Conservation (phyloP, 331 rosid species). For the Erythrophleum ivorense region DNA sequence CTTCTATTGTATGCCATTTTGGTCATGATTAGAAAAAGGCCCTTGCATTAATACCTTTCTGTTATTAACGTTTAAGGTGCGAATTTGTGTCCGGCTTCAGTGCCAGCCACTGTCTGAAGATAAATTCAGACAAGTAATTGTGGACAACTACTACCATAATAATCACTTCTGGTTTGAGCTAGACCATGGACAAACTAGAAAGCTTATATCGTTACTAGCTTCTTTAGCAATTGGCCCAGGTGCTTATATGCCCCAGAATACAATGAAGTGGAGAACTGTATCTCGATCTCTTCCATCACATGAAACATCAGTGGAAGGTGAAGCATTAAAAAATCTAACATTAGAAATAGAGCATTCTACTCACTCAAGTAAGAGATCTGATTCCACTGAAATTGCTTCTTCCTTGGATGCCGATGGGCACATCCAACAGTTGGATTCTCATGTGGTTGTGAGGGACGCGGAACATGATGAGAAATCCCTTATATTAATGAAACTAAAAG, state of each 20-base stretch:
- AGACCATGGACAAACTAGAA: constrained; percentile 69
- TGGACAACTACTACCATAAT: constrained; percentile 60
- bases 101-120: constrained; percentile 76
- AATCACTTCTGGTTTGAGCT: constrained; percentile 86
- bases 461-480: constrained; percentile 51
- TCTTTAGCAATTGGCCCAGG: constrained; percentile 56
- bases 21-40: constrained; percentile 11
- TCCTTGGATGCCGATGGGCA: constrained; percentile 44
- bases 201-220: constrained; percentile 53
- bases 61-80: constrained; percentile 56
- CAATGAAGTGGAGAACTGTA: constrained; percentile 39
- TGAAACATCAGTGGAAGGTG: constrained; percentile 41
- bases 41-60: constrained; percentile 18
- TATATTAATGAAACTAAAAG: constrained; percentile 56
- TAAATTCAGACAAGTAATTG: constrained; percentile 61
- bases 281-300: constrained; percentile 45
- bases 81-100: constrained; percentile 53
- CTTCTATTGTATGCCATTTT: constrained; percentile 10
- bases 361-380: constrained; percentile 35
- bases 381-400: constrained; percentile 34
- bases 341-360: constrained; percentile 32
- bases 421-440: constrained; percentile 39
- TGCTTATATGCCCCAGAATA: constrained; percentile 36
- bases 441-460: constrained; percentile 27
- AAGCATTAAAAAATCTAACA: constrained; percentile 33